A percentile compares a stretch with the other conserved stretches of the same genome.
Conservation (phyloP, 2,329 filamentous ascomycete species). For the Penicillium hesseltinei region DNA sequence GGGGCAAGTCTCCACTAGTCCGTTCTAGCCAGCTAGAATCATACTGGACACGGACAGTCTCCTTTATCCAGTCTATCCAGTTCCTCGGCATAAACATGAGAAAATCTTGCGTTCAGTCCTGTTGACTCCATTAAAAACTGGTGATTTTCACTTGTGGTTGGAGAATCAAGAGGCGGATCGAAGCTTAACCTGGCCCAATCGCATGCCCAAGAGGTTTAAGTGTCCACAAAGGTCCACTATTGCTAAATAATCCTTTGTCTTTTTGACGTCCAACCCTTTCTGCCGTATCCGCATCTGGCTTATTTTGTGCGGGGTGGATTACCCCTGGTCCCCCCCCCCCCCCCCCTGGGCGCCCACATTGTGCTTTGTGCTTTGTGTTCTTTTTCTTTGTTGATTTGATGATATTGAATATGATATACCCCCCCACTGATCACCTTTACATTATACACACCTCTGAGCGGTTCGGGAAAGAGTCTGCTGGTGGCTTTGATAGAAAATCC, state of each 20-base stretch:
- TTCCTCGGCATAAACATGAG: not conserved
- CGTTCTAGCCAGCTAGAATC: not conserved
- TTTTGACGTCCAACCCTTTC: not conserved
- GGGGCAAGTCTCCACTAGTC: not conserved
- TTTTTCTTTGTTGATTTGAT: not conserved
- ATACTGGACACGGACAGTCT: not conserved
- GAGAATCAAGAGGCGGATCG: not conserved
- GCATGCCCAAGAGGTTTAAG: not conserved
- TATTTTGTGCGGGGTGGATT: conserved; percentile 1
- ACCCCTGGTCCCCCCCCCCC: not conserved
- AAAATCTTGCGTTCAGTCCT: not conserved
- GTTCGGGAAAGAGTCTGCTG: not conserved
- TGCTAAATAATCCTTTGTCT: conserved; percentile 5
- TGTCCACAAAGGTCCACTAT: conserved; percentile 4
- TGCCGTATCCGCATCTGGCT: not conserved
- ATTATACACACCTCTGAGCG: not conserved
- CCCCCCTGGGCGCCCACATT: not conserved
- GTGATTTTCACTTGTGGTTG: not conserved
- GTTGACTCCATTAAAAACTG: not conserved
- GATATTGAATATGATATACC: not conserved
- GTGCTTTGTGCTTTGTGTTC: not conserved
- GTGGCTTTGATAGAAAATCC: not conserved
- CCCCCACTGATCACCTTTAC: not conserved
- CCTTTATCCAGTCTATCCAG: not conserved
- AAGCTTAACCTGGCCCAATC: conserved; percentile 17